Evolutionary conservation across 495 filamentous ascomycete species (phyloP).

Genomic region (Aspergillus biplanus): DNA sequence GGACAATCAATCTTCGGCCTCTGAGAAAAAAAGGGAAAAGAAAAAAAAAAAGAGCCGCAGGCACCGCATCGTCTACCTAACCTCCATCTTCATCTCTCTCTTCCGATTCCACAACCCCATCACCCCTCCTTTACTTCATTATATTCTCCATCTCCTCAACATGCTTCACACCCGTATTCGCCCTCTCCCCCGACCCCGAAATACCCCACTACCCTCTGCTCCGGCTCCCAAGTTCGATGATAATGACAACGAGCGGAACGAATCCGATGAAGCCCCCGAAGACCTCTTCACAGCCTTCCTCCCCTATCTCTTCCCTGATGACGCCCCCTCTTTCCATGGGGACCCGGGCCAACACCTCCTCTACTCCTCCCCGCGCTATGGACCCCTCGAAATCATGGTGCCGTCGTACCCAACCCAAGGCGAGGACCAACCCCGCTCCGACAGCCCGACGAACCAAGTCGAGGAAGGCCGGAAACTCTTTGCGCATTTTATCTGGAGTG

Average conservation of each 20-base stretch:
- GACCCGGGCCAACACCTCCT: constrained; percentile 66
- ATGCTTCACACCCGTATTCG: constrained; percentile 41
- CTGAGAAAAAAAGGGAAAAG: neutral
- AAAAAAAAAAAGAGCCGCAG: neutral
- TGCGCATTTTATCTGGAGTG: constrained; percentile 86
- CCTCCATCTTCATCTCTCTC: neutral
- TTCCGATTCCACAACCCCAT: neutral
- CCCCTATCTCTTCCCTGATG: constrained; percentile 75
- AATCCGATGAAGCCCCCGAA: constrained; percentile 49
- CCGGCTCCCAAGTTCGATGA: constrained; percentile 25
- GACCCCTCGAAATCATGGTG: constrained; percentile 51
- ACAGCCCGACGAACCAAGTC: constrained; percentile 32
- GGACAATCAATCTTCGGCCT: neutral
- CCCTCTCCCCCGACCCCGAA: constrained; percentile 35
- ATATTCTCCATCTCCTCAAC: neutral
- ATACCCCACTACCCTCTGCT: constrained; percentile 10
- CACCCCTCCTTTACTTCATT: neutral
- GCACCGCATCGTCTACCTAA: neutral
- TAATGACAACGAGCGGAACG: constrained; percentile 17
- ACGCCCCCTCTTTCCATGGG: constrained; percentile 74
- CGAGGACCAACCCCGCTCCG: constrained; percentile 23
- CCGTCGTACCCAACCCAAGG: constrained; percentile 41
- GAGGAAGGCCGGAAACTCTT: constrained; percentile 68
- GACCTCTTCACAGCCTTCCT: constrained; percentile 68
- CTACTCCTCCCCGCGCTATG: constrained; percentile 66